Evolutionary conservation across 768 basidiomycete genomes (phyloP).

Genomic region (Lentinus brumalis): DNA sequence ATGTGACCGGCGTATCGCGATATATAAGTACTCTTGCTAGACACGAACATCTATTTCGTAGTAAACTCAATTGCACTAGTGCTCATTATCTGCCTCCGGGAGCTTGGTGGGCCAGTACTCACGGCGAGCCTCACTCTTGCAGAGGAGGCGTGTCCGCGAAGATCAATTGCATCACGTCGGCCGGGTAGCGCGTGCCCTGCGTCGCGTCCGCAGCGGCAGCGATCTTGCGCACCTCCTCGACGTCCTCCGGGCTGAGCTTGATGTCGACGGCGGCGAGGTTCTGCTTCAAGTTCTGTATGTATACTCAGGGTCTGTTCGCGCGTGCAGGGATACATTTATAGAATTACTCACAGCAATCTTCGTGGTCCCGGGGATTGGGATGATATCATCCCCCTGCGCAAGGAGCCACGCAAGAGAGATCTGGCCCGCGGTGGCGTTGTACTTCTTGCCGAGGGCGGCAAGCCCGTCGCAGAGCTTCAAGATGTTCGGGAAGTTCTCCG

Average conservation of each 20-base stretch:
- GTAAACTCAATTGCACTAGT: too few relatives aligned
- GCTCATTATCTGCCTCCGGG: too few relatives aligned
- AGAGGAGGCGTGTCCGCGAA: conserved; percentile 28
- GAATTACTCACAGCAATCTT: too few relatives aligned
- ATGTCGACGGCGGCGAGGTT: conserved; percentile 24
- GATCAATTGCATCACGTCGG: conserved; percentile 7
- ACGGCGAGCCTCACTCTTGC: background rate
- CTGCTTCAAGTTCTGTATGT: conserved; percentile 23
- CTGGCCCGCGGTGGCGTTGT: conserved; percentile 33
- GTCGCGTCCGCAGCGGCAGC: conserved; percentile 18
- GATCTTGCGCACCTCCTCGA: conserved; percentile 25
- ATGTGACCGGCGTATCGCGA: too few relatives aligned
- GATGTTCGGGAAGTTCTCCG: conserved; percentile 49
- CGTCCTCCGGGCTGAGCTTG: conserved; percentile 24
- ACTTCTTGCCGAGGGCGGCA: conserved; percentile 33
- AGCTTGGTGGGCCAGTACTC: too few relatives aligned
- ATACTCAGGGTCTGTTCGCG: too few relatives aligned
- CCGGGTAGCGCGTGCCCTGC: conserved; percentile 25
- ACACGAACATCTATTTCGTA: too few relatives aligned
- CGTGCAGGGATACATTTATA: too few relatives aligned
- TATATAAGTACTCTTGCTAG: too few relatives aligned
- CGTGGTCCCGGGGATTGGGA: conserved; percentile 27
- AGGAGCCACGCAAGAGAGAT: conserved; percentile 33
- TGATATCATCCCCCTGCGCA: conserved; percentile 28
- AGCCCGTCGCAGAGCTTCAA: conserved; percentile 38